Percentiles rank a stretch among this genome's conserved stretches.
Conservation (phyloP, 805 yeast species). For the Pichia nanzhaoensis region DNA sequence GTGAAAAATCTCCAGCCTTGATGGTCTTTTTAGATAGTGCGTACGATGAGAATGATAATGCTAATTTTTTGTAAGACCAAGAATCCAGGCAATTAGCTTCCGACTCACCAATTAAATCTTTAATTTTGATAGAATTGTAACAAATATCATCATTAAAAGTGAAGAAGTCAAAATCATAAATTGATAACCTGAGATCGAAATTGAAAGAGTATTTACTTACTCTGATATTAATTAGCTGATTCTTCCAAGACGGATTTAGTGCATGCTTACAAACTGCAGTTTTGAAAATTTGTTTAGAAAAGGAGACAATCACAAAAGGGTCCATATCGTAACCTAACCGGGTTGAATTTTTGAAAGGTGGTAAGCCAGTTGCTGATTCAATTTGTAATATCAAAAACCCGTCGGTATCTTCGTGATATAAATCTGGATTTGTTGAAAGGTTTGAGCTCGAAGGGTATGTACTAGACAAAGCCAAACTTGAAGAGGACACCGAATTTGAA, state of each 20-base stretch:
- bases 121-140: constrained; percentile 47
- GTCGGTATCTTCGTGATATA: constrained; percentile 16
- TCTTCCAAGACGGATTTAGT: constrained; percentile 64
- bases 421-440: constrained; percentile 3
- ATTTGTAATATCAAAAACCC: constrained; percentile 81
- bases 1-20: constrained; percentile 1
- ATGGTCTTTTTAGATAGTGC: constrained; percentile 8
- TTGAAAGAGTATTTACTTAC: constrained; percentile 57
- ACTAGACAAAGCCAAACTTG: neutral
- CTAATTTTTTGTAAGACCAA: constrained; percentile 13
- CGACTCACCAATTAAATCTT: constrained; percentile 25
- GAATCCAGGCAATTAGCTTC: constrained; percentile 2
- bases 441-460: neutral
- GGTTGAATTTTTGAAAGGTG: constrained; percentile 65
- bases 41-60: constrained; percentile 8
- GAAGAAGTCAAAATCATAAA: constrained; percentile 78
- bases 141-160: constrained; percentile 84
- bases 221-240: constrained; percentile 76
- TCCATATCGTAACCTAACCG: constrained; percentile 89
- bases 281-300: constrained; percentile 81
- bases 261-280: constrained; percentile 83
- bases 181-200: constrained; percentile 61
- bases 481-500: neutral
- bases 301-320: constrained; percentile 87
- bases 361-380: constrained; percentile 65